A percentile compares a stretch with the other conserved stretches of the same genome.
Evolutionary conservation across 805 yeast genomes (phyloP).

Genomic region (Yamadazyma paraphyllophila): DNA sequence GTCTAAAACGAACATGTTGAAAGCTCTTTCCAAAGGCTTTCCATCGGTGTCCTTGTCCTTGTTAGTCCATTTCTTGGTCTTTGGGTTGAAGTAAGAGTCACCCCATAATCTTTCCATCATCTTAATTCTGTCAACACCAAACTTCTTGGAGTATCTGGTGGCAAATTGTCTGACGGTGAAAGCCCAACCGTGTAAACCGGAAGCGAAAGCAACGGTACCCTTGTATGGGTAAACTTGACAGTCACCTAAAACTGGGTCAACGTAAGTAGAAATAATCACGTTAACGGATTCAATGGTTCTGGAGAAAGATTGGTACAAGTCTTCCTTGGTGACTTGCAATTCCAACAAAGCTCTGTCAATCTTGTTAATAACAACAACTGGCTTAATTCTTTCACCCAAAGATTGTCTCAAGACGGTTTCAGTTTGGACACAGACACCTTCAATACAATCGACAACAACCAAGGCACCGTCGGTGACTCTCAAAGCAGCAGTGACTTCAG

Average conservation of each 20-base stretch:
- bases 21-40: conserved; percentile 95
- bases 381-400: conserved; percentile 98
- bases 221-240: conserved; percentile 97
- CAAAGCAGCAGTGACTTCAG: conserved; percentile 99
- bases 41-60: conserved; percentile 95
- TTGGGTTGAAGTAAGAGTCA: conserved; percentile 99
- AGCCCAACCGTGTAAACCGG: conserved; percentile 99
- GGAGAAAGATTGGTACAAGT: conserved; percentile 94
- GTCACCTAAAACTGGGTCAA: conserved; percentile 89
- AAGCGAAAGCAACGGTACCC: conserved; percentile 99
- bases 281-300: conserved; percentile 99
- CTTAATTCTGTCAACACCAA: conserved; percentile 97
- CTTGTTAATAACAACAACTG: conserved; percentile 97
- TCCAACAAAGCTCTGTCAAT: conserved; percentile 99
- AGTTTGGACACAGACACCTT: conserved; percentile 99
- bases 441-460: conserved; percentile 98
- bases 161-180: conserved; percentile 99
- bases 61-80: conserved; percentile 99
- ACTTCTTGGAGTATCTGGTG: conserved; percentile 95
- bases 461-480: conserved; percentile 99
- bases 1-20: conserved; percentile 98
- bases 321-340: conserved; percentile 98
- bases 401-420: conserved; percentile 99
- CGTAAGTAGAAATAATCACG: conserved; percentile 95
- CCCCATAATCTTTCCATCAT: conserved; percentile 99